phyloP scores from a whole-genome alignment of 2,329 filamentous ascomycete species.

The Periconia macrospinosa region DNA sequence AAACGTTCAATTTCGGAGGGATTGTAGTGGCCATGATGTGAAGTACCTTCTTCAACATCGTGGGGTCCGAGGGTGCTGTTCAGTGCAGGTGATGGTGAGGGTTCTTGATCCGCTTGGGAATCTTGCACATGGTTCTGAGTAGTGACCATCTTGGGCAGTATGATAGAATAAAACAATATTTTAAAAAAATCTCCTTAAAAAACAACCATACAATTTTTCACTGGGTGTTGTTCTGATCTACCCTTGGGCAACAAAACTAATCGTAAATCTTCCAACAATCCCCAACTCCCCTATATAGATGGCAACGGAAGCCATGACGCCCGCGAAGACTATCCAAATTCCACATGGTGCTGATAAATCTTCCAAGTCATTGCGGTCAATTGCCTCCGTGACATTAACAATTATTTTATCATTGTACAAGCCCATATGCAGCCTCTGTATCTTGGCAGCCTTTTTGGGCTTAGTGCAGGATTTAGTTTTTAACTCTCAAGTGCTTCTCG shows the following conservation, averaged over 20 bases:
- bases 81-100: neutral
- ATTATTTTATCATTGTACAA: neutral
- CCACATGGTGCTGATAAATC: conserved; percentile 24
- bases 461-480: neutral
- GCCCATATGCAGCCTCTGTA: conserved; percentile 18
- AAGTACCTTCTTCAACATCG: conserved; percentile 16
- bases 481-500: too few relatives aligned
- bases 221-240: too few relatives aligned
- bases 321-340: conserved; percentile 5
- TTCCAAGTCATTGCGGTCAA: neutral
- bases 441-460: conserved; percentile 25
- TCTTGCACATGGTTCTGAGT: neutral
- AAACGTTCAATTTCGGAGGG: conserved; percentile 57
- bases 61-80: neutral
- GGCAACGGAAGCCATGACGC: conserved; percentile 13
- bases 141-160: too few relatives aligned
- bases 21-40: conserved; percentile 19
- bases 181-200: too few relatives aligned
- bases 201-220: too few relatives aligned
- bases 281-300: conserved; percentile 12
- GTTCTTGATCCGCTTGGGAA: neutral
- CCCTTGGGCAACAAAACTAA: too few relatives aligned
- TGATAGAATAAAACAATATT: too few relatives aligned
- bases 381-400: conserved; percentile 22
- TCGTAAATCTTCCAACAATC: neutral